Base-by-base conservation (phyloP, 164 flowering plant species). In the Dillenia turbinata region DNA sequence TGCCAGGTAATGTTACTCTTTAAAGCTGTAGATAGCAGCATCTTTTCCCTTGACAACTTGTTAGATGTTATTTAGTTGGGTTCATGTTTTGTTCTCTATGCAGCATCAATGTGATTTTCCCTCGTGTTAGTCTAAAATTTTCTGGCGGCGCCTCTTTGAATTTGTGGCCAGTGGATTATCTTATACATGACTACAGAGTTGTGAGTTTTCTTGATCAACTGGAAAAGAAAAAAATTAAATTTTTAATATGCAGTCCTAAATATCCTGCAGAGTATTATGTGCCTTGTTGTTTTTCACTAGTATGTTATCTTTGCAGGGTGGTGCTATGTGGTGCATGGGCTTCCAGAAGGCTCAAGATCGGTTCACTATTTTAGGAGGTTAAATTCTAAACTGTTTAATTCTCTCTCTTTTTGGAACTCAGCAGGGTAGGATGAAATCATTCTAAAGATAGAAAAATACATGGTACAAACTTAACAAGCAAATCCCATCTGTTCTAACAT, bases 271-370 rank as follows among this genome's bases (percentile, higher is more conserved):
- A 26, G 33, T 26, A 26, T 26, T 26, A 26, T 26, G 33, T 26
- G 33, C 33, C 33, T 26, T 26, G 33, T 24, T 24, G n/a, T 19
- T 19, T 26, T 26, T 26, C 33, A 26, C 33, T 26, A 26, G 22
- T 19, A 19, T 5, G 33, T 2, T 24, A 3, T 26, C 33, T 26
- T 2, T 53, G 56, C 79, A 86, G 91, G 85, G 73, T 58, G 85
- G 83, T 62, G 80, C 72, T 68, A 12, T 76, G 73, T 86, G 91
- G 91, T 86, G 91, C 79, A 82, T 86, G 63, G 91, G 91, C 60
- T 86, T 26, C 33, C 33, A 26, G 33, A 26, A 26, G 33, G 33
- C 33, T 26, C 33, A 26, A 26, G 33, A 26, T 26, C 33, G 33
- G 5, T 26, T 26, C 33, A 26, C 33, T 26, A 26, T 26, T 26